A percentile compares a stretch with the other conserved stretches of the same genome.
phyloP scores from a whole-genome alignment of 1,139 yeast genomes.

The Sugiyamaella paludigena region DNA sequence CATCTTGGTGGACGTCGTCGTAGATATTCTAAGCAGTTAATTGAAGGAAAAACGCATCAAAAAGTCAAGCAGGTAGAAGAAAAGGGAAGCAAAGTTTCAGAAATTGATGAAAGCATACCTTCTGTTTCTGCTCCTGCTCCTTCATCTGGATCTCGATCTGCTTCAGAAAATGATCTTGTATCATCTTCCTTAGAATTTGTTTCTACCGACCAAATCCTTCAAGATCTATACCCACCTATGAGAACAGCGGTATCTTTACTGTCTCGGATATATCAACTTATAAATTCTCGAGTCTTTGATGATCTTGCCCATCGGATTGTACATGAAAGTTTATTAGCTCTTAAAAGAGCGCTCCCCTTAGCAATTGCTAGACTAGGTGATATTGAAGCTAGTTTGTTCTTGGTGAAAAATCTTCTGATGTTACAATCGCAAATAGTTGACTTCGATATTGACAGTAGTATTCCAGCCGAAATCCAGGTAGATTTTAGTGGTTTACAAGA shows the following conservation, averaged over 20 bases:
- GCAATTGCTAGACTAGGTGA: slow-evolving; percentile 44
- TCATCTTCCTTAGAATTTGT: slow-evolving; percentile 21
- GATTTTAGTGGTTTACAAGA: slow-evolving; percentile 71
- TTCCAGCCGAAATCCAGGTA: slow-evolving; percentile 65
- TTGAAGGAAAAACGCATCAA: neutral
- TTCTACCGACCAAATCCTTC: slow-evolving; percentile 39
- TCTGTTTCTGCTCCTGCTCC: neutral
- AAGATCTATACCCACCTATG: slow-evolving; percentile 70
- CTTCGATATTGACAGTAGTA: slow-evolving; percentile 73
- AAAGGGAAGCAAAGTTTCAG: too few species aligned
- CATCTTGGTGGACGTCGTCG: slow-evolving; percentile 47
- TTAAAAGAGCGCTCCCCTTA: slow-evolving; percentile 50
- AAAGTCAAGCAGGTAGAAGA: slow-evolving; percentile 1
- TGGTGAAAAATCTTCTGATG: slow-evolving; percentile 68
- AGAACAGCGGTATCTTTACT: slow-evolving; percentile 66
- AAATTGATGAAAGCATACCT: too few species aligned
- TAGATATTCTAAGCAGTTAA: slow-evolving; percentile 8
- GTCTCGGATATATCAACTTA: slow-evolving; percentile 75
- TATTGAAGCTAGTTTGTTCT: slow-evolving; percentile 62
- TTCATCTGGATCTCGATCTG: neutral
- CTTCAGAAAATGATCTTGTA: neutral
- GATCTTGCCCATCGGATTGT: slow-evolving; percentile 86
- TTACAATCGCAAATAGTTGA: slow-evolving; percentile 68
- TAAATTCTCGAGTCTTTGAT: slow-evolving; percentile 73
- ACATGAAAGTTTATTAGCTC: slow-evolving; percentile 67